Percentiles rank a stretch among this genome's conserved stretches.
Evolutionary conservation across 1,284 basidiomycete genomes (phyloP).

Genomic region (Ceratobasidium sp.): DNA sequence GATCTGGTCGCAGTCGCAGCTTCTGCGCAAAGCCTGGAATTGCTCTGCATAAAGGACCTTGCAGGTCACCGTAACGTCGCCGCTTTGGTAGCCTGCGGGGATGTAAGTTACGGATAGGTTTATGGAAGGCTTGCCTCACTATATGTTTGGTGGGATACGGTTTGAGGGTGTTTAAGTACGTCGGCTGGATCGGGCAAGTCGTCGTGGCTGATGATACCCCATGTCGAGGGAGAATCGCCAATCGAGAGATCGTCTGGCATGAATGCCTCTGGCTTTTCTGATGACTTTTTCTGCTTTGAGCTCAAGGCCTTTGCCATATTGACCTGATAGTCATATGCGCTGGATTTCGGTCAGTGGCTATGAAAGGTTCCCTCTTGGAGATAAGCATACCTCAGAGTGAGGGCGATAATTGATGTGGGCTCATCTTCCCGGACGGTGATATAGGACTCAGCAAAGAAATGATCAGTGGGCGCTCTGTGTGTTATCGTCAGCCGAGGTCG

Average conservation of each 20-base stretch:
- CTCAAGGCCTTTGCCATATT: slow-evolving; percentile 72
- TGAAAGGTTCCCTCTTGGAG: background rate
- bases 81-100: slow-evolving; percentile 82
- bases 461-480: slow-evolving; percentile 65
- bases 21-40: slow-evolving; percentile 92
- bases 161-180: slow-evolving; percentile 56
- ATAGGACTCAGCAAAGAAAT: slow-evolving; percentile 93
- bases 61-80: slow-evolving; percentile 93
- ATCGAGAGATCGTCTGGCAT: slow-evolving; percentile 88
- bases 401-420: slow-evolving; percentile 96
- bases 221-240: slow-evolving; percentile 82
- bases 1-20: slow-evolving; percentile 92
- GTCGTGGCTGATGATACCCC: slow-evolving; percentile 86
- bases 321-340: slow-evolving; percentile 89
- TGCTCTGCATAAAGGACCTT: slow-evolving; percentile 97
- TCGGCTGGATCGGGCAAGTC: slow-evolving; percentile 74
- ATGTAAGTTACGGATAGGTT: background rate
- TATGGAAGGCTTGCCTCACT: slow-evolving; percentile 39
- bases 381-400: slow-evolving; percentile 79
- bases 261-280: slow-evolving; percentile 58
- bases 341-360: slow-evolving; percentile 51
- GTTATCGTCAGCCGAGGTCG: background rate
- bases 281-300: slow-evolving; percentile 57
- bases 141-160: slow-evolving; percentile 48
- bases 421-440: slow-evolving; percentile 98